phyloP scores from a whole-genome alignment of 257 asterid species.

The Verbena officinalis region DNA sequence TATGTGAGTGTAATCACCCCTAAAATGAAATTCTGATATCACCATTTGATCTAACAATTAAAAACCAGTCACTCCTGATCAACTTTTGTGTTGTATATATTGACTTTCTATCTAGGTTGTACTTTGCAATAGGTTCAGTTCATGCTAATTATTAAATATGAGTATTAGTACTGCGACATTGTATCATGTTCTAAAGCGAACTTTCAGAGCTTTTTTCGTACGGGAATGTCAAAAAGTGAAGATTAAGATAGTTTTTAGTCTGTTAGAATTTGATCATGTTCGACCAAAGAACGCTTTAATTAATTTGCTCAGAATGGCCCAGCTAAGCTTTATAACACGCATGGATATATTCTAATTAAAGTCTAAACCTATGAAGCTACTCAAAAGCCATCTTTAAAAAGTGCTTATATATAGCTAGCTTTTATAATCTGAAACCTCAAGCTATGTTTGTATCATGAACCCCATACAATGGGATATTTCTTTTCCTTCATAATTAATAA shows the following conservation, averaged over 20 bases:
- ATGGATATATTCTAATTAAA: too few species aligned
- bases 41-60: too few species aligned
- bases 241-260: slow-evolving; percentile 2
- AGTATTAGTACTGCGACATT: slow-evolving; percentile 10
- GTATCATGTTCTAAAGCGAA: slow-evolving; percentile 22
- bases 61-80: too few species aligned
- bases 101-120: neutral
- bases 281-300: neutral
- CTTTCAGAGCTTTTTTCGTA: neutral
- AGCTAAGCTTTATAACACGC: slow-evolving; percentile 24
- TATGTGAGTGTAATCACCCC: too few species aligned
- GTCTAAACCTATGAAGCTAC: slow-evolving; percentile 24
- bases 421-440: too few species aligned
- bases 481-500: too few species aligned
- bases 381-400: slow-evolving; percentile 26
- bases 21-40: too few species aligned
- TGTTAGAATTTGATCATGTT: neutral
- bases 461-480: too few species aligned
- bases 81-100: neutral
- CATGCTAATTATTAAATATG: slow-evolving; percentile 7
- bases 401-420: slow-evolving; percentile 6
- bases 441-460: too few species aligned
- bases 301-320: slow-evolving; percentile 15
- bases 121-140: neutral
- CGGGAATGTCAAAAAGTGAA: slow-evolving; percentile 21